Base-by-base conservation (phyloP, 2,329 filamentous ascomycete genomes). In the Cladosporium sp. region DNA sequence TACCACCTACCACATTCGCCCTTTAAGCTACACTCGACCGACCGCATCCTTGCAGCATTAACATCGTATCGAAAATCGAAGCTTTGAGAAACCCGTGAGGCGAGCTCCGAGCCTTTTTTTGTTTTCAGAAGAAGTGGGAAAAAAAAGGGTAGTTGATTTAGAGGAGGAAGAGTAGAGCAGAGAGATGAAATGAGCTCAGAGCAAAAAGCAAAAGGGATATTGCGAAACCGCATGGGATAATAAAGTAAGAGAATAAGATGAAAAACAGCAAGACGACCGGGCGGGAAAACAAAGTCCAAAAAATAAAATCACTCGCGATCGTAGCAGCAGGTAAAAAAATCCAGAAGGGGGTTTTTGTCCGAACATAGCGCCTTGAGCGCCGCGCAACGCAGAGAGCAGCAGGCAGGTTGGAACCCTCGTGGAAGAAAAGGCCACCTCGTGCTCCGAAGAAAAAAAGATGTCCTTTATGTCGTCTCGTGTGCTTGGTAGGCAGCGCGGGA, bases 401-500 rank as follows among this genome's bases (percentile, higher is more conserved):
- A 15, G 27, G 34, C 32, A 38, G 43, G 43, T 38, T 22, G 37
- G 36, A 27, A n/a, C 19, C 43, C n/a, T n/a, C n/a, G n/a, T n/a
- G n/a, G n/a, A n/a, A n/a, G 18, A 17, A 38, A 47, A 18, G 32
- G 32, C 34, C 37, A 47, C 15, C 45, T n/a, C 37, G 27, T 18
- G 18, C 45, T 40, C 37, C 45, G 37, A 37, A 37, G 37, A 30
- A 41, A n/a, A n/a, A n/a, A 48, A 41, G 27, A 48, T 48, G 18
- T 48, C 37, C 37, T 41, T 34, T 24, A 48, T 48, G 45, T 48
- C 37, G 45, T 48, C 37, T 48, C 45, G 24, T 41, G 18, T 47
- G 45, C 18, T 43, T 43, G 36, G n/a, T 39, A 39, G n/a, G 15
- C 29, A 27, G 36, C 27, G 45, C 27, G 45, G 24, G 37, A 27